phyloP scores from a whole-genome alignment of 2,329 filamentous ascomycete genomes.

The Penicillium frequentans region DNA sequence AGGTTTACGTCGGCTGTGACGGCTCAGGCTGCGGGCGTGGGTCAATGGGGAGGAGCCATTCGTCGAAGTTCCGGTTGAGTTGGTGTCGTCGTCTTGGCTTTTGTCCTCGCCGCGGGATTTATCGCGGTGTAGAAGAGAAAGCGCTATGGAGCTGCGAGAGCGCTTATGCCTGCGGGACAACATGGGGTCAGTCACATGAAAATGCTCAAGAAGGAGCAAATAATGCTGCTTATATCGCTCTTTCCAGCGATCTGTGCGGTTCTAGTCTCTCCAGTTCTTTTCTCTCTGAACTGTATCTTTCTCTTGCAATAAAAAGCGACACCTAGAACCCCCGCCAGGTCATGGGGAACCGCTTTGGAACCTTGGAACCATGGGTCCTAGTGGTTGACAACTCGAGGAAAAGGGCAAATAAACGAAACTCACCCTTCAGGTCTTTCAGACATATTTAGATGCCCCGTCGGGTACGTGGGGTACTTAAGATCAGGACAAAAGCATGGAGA shows the following conservation, averaged over 20 bases:
- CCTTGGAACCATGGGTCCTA: slow-evolving; percentile 13
- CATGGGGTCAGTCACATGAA: slow-evolving; percentile 19
- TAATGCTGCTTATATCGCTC: slow-evolving; percentile 2
- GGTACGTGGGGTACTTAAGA: background rate
- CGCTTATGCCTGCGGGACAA: slow-evolving; percentile 49
- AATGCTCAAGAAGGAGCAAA: background rate
- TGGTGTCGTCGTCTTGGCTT: slow-evolving; percentile 28
- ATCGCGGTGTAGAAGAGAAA: slow-evolving; percentile 55
- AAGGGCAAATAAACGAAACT: slow-evolving; percentile 9
- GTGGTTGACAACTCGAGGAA: background rate
- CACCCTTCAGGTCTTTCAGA: slow-evolving; percentile 26
- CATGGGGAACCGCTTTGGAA: background rate
- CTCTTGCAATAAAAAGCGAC: background rate
- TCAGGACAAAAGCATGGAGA: slow-evolving; percentile 1
- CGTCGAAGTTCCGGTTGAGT: slow-evolving; percentile 29
- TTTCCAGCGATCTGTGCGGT: background rate
- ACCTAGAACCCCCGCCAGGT: background rate
- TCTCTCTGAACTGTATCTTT: background rate
- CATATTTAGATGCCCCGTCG: slow-evolving; percentile 9
- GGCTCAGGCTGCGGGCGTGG: slow-evolving; percentile 32
- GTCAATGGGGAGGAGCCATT: slow-evolving; percentile 28
- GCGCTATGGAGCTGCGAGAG: slow-evolving; percentile 54
- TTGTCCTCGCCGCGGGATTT: slow-evolving; percentile 39
- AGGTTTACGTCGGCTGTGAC: slow-evolving; percentile 30
- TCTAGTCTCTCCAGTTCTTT: background rate